Base-by-base conservation (phyloP, 2,329 filamentous ascomycete species). In the Hypoxylon sp. region DNA sequence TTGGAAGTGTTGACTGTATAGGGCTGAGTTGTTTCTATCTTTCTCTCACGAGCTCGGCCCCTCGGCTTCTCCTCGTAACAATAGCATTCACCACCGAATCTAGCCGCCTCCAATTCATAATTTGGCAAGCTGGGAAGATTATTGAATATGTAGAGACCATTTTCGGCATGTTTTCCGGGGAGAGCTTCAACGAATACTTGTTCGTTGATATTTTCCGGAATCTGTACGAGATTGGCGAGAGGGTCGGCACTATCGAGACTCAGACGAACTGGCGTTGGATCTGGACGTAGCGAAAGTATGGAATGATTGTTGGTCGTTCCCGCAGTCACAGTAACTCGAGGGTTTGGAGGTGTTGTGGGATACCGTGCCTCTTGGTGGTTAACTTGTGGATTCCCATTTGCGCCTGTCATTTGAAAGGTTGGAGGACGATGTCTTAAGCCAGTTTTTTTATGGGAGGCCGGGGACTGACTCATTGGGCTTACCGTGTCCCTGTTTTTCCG, bases 101-200 rank as follows among this genome's bases (percentile, higher is more conserved):
- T 13, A 3, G n/a, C 50, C 2, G 24, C 50, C 22, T 35, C 14
- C 1, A 46, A 2, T 8, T 46, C 53, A 9, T 19, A 9, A 2
- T 14, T 24, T 37, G 42, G 22, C 1, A n/a, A 11, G 22, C 3
- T 33, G 10, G 26, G 46, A 14, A 19, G 44, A 1, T 39, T 17
- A 8, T 55, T 33, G 14, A 57, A 53, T 31, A 59, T 57, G 47
- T 59, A 47, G 10, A 69, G 55, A 8, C 33, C 24, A 3, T 54
- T 24, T 4, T 51, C 26, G 17, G 48, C 39, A 4, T 50, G 33
- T 4, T 9, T 33, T 3, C 33, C 19, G 2, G 22, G 29, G 3
- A 54, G 10, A 8, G 2, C 9, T 24, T 33, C 29, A 1, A 47
- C 19, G 51, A 67, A 29, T 3, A 31, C 60, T 24, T 19, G 55